A percentile compares a stretch with the other conserved stretches of the same genome.
These are phyloP conservation scores for Cytospora schulzeri DNA, from an alignment of 2,329 filamentous ascomycete genomes.

Conservation along the genomic window DNA sequence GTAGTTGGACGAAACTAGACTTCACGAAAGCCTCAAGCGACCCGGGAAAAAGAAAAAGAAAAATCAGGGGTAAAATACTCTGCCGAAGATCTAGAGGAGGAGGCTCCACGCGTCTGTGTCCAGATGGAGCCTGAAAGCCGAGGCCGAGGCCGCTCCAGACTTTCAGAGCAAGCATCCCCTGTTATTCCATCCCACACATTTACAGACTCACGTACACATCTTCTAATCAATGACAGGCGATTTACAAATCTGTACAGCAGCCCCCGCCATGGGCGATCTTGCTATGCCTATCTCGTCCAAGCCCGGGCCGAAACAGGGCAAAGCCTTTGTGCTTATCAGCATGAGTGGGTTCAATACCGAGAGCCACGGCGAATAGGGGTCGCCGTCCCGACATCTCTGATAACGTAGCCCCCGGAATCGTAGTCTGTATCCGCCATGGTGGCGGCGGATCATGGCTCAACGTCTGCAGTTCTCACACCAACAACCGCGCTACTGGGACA, in stretches of 20 bases:
- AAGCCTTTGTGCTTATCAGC: constrained; percentile 4
- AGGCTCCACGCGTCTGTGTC: too few species aligned
- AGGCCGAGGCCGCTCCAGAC: not conserved
- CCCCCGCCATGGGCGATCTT: not conserved
- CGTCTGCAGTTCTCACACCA: not conserved
- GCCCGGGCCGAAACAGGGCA: not conserved
- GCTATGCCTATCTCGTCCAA: not conserved
- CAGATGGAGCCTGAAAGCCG: not conserved
- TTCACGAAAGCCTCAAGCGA: too few species aligned
- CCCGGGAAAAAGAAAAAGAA: too few species aligned
- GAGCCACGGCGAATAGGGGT: constrained; percentile 1
- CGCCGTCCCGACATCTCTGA: constrained; percentile 6
- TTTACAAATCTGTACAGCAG: not conserved
- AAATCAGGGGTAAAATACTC: too few species aligned
- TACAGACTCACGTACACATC: not conserved
- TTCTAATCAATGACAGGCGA: not conserved
- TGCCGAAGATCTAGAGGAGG: too few species aligned
- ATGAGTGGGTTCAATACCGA: not conserved
- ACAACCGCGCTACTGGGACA: not conserved
- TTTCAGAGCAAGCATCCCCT: not conserved
- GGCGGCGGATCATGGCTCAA: constrained; percentile 4
- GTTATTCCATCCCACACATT: not conserved
- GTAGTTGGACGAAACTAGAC: too few species aligned
- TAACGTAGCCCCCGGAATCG: constrained; percentile 6
- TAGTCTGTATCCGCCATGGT: not conserved